phyloP scores from a whole-genome alignment of 768 basidiomycete genomes.

The Cystofilobasidium bisporidii region DNA sequence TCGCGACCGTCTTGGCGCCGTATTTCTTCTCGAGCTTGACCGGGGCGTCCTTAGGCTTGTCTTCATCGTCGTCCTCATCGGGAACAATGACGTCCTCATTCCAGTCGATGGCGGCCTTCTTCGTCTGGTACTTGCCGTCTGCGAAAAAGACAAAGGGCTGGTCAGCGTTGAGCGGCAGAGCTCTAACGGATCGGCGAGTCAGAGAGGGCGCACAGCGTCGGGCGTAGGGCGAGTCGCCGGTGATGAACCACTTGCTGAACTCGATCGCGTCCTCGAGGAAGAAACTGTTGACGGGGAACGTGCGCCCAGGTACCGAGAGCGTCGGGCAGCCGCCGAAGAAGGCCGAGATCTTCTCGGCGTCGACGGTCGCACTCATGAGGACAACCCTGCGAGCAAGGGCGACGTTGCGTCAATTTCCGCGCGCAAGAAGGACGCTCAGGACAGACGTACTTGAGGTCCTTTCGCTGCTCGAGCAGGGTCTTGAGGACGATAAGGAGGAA shows the following conservation, averaged over 20 bases:
- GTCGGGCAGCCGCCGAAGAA: conserved; percentile 78
- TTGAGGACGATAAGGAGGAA: conserved; percentile 91
- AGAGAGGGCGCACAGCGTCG: conserved; percentile 28
- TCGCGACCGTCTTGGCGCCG: conserved; percentile 59
- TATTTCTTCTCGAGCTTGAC: conserved; percentile 61
- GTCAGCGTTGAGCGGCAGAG: background rate
- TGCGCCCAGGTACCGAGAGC: conserved; percentile 82
- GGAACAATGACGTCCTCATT: conserved; percentile 58
- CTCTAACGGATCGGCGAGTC: background rate
- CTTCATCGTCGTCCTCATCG: conserved; percentile 51
- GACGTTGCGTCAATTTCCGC: too few relatives aligned
- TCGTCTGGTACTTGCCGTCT: conserved; percentile 23
- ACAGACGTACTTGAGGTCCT: conserved; percentile 72
- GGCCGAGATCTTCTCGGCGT: conserved; percentile 59
- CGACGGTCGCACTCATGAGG: conserved; percentile 93
- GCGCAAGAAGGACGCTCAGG: too few relatives aligned
- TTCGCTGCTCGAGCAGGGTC: conserved; percentile 61
- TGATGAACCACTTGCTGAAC: conserved; percentile 55
- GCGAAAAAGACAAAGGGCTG: background rate
- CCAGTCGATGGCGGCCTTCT: conserved; percentile 52
- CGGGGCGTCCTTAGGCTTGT: conserved; percentile 35
- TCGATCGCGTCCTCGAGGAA: conserved; percentile 73
- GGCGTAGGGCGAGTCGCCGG: conserved; percentile 66
- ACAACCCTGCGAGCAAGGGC: conserved; percentile 53
- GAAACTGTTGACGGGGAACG: conserved; percentile 77